These are phyloP conservation scores for Acer campestre DNA, from an alignment of 345 rosid species.

Conservation along the genomic window DNA sequence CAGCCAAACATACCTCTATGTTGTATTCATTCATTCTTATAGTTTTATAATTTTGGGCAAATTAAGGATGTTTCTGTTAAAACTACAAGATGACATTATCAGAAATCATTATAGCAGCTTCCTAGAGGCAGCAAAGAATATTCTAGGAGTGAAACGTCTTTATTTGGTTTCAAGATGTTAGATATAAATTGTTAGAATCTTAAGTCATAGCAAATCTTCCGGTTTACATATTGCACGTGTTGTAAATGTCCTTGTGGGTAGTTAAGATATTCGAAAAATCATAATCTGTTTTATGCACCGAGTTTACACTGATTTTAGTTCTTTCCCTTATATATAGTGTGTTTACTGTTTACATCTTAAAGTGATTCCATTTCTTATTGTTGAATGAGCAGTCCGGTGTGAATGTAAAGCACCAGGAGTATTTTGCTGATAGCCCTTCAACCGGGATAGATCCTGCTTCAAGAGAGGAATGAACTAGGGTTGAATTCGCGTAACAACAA, in stretches of 20 bases:
- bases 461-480: background rate
- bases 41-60: background rate
- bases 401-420: constrained; percentile 92
- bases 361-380: background rate
- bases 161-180: background rate
- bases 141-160: background rate
- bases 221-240: no score
- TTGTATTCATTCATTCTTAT: background rate
- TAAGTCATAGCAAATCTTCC: no score
- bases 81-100: background rate
- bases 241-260: no score
- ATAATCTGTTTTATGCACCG: background rate
- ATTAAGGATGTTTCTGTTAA: background rate
- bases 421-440: constrained; percentile 79
- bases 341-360: background rate
- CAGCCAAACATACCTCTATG: background rate
- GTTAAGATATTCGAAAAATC: no score
- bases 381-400: constrained; percentile 43
- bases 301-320: background rate
- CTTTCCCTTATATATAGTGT: background rate
- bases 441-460: constrained; percentile 67
- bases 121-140: background rate
- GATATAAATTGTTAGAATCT: background rate
- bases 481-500: background rate
- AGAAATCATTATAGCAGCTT: background rate